Base-by-base conservation (phyloP, 495 filamentous ascomycete genomes). In the Hapsidospora chrysogenum region DNA sequence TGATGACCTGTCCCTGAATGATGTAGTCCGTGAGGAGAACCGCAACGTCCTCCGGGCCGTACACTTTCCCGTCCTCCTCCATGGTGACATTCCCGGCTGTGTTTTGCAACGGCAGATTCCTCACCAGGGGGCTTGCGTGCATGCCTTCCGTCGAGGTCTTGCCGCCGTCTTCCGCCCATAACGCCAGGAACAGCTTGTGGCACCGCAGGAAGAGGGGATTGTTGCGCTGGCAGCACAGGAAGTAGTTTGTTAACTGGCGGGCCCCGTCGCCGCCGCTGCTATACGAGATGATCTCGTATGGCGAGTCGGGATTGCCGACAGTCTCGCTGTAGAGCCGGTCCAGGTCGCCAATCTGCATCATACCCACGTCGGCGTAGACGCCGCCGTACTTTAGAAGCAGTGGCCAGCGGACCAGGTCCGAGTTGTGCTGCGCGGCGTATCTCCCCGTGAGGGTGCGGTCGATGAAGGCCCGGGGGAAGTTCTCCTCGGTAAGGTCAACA, bases 261-360 rank as follows among this genome's bases (percentile, higher is more conserved):
- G 41, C 46, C 3, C 54, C 51, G 15, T 34, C 41, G 3, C 42
- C 49, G 9, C 59, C 58, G 16, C 42, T 34, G 38, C 60, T 63
- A 26, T 67, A 68, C 3, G 55, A 58, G 15, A 68, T 39, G 25
- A 70, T 52, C 21, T 68, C 60, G 39, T 51, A 66, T 11, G 42
- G 60, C 6, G 66, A 68, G 2, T 30, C 40, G 0, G 58, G 53
- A 40, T 69, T 50, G 1, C 47, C 60, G 25, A 72, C 43, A 1
- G 58, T 68, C 29, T 52, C 37, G 38, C 48, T 46, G 66, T 66
- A 74, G 0, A 72, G 48, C 9, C 47, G 37, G 41, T 72, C 60
- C 11, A 74, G 36, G 45, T 72, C 68, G 5, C 68, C 68, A 39
- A 72, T 69, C 39, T 66, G 64, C 40, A 72, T 53, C 32, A 70